Evolutionary conservation across 192 early-diverging fungal species (phyloP), one percentile per base, ranked within the genome.

Genomic region (Mortierella alpina): DNA sequence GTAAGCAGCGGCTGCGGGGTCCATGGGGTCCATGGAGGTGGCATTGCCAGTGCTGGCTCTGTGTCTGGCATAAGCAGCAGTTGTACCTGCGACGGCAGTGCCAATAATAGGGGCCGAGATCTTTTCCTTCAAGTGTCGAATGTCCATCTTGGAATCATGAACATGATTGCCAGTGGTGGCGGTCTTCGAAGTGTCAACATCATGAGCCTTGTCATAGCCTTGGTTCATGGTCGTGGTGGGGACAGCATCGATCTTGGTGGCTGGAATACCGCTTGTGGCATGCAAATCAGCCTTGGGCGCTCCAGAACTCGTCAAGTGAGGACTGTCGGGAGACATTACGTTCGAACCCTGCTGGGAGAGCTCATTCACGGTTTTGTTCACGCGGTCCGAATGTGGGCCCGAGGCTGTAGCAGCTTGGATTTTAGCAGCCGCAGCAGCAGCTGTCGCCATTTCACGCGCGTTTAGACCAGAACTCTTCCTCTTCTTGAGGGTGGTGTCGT

Each of bases 221-320:
- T 73, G 53, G 40, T 66, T 65, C 46, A 53, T 22, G 7, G 56
- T 66, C 2, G 52, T 65, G 0, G 63, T 66, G 2, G 63, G 63
- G 40, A 42, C 53, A 17, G 51, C 72, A 66, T 66, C 72, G 6
- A 60, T 40, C 20, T 60, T 66, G 63, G 31, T 23, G 12, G 54
- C 63, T 10, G 57, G 63, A 13, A 42, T 51, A 4, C 63, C 72
- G 12, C 44, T 12, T 11, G 59, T 31, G n/a, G 48, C 73, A 53
- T 61, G 52, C 20, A 63, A 22, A n/a, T 63, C 69, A 14, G 59
- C 69, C 59, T 48, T 31, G 31, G 31, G 31, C 31, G 31, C 31
- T 31, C 51, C 50, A n/a, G 64, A 66, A 17, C 47, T 50, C 2
- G 62, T 64, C 54, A 55, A 8, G 20, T 50, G 45, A 15, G 62